Conservation (phyloP, 1,139 yeast species). For the Candida albicans region DNA sequence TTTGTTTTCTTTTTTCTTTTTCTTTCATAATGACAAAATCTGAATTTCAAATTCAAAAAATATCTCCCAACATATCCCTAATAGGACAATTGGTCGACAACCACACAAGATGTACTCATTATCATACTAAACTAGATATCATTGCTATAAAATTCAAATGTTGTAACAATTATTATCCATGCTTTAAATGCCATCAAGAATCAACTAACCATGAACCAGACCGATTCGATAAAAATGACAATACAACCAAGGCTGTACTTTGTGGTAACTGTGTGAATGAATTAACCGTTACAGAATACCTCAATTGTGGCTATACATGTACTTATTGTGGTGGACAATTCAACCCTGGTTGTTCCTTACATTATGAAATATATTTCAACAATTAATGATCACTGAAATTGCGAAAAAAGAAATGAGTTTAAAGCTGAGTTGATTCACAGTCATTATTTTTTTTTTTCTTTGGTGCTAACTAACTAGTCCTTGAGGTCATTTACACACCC, state of each 20-base stretch:
- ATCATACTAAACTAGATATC: constrained; percentile 35
- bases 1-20: too few species aligned
- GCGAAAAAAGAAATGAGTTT: neutral
- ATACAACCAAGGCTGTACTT: constrained; percentile 25
- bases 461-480: too few species aligned
- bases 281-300: constrained; percentile 31
- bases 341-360: constrained; percentile 41
- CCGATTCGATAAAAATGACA: constrained; percentile 20
- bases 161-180: constrained; percentile 39
- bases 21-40: neutral
- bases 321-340: constrained; percentile 28
- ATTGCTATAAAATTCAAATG: constrained; percentile 45
- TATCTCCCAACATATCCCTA: neutral
- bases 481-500: too few species aligned
- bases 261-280: constrained; percentile 40
- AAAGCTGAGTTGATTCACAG: too few species aligned
- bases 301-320: constrained; percentile 19
- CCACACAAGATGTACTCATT: constrained; percentile 42
- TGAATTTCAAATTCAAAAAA: neutral
- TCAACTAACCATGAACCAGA: constrained; percentile 16
- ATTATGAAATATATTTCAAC: constrained; percentile 37
- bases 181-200: constrained; percentile 40
- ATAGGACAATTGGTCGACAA: constrained; percentile 28
- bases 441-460: too few species aligned
- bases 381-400: neutral